Evolutionary conservation across 2,329 filamentous ascomycete species (phyloP), one percentile per base, ranked within the genome.

Genomic region (Tolypocladium tundrense): DNA sequence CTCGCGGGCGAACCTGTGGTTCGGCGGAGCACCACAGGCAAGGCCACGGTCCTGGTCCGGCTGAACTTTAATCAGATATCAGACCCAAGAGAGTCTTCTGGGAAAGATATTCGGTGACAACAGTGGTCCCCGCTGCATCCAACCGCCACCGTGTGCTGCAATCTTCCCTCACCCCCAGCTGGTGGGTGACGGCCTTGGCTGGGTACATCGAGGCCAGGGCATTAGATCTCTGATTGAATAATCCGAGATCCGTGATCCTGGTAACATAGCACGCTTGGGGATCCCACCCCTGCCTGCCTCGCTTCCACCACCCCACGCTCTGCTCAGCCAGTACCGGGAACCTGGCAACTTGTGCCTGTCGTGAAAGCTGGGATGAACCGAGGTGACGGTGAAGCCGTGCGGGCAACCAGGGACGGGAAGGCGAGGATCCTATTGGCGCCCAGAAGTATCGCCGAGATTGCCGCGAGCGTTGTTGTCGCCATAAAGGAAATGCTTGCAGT

Each of bases 221-320:
- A 59, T 62, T 54, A 61, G 60, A 63, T 64, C 59, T 63, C 59
- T 64, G 64, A 67, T 66, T 67, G 66, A 67, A 62, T 59, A 59
- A 60, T 58, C 48, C 57, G 58, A 64, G 61, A 67, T 62, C 63
- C 64, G 62, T 65, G 61, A 67, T 68, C 65, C 66, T 58, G 56
- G 66, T 54, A 52, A 48, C 11, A 48, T 35, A 53, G 19, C 7
- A 37, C 33, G 31, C 33, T 48, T 39, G 11, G 33, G 33, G 33
- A 31, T 21, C 31, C 31, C 48, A 51, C 48, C 48, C 48, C 27
- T 51, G 48, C 13, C 45, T 14, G 45, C 14, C 37, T 39, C 13
- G 37, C 37, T 7, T 13, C 24, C 7, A 4, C 27, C 48, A 13
- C 48, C 16, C 27, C 31, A 51, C 24, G 48, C 27, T 51, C 48